Evolutionary conservation across 345 rosid species (phyloP).

Genomic region (Aquilaria sinensis): DNA sequence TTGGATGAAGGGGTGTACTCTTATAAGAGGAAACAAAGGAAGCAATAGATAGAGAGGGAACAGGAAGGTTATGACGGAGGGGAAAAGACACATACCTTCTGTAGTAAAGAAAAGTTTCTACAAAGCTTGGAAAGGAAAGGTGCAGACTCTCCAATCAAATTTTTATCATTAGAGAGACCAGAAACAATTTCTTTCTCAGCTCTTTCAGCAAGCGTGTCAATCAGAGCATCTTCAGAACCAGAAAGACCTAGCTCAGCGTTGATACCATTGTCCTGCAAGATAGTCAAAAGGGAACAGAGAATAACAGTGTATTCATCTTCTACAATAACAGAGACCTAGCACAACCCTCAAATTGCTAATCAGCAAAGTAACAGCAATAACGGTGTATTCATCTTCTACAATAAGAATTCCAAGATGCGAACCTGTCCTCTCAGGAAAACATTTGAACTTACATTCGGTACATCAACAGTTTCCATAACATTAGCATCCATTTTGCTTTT

Average conservation of each 20-base stretch:
- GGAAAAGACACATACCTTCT: conserved; percentile 45
- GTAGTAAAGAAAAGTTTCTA: conserved; percentile 77
- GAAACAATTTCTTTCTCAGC: conserved; percentile 90
- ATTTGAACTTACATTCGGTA: conserved; percentile 33
- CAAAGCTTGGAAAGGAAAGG: conserved; percentile 86
- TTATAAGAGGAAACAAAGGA: not conserved
- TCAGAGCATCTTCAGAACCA: conserved; percentile 85
- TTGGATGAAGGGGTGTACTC: no score
- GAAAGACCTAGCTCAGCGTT: conserved; percentile 93
- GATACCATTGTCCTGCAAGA: conserved; percentile 59
- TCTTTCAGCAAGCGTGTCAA: conserved; percentile 81
- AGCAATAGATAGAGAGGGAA: conserved; percentile 8
- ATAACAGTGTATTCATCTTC: not conserved
- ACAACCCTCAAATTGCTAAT: not conserved
- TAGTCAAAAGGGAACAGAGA: conserved; percentile 11
- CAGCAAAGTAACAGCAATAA: not conserved
- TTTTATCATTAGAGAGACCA: conserved; percentile 49
- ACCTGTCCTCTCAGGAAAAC: not conserved
- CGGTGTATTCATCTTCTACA: not conserved
- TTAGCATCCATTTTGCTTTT: conserved; percentile 43
- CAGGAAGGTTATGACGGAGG: conserved; percentile 9
- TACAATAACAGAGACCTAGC: not conserved
- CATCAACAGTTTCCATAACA: conserved; percentile 15
- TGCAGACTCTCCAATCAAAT: conserved; percentile 77
- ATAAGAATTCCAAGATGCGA: not conserved